Percentiles rank a stretch among this genome's conserved stretches.
Evolutionary conservation across 2,329 filamentous ascomycete genomes (phyloP).

Genomic region (Furcasterigmium sp.): DNA sequence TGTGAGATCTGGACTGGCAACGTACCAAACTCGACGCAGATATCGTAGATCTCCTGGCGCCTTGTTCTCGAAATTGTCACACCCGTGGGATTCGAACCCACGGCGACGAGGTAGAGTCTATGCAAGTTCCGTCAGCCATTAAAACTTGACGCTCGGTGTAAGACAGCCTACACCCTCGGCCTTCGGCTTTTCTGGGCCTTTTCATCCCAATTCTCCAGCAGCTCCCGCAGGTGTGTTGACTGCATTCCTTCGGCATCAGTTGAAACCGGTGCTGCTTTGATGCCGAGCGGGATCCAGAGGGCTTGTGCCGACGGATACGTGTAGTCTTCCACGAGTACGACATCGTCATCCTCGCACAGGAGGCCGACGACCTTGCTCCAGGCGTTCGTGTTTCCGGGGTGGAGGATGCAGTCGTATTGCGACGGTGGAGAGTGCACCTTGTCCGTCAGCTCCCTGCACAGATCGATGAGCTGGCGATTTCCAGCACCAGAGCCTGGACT

Average conservation of each 20-base stretch:
- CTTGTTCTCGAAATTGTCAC: slow-evolving; percentile 55
- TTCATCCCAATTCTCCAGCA: slow-evolving; percentile 17
- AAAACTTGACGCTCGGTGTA: not conserved
- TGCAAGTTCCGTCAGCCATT: not conserved
- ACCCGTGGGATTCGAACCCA: slow-evolving; percentile 67
- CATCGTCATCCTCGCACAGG: slow-evolving; percentile 7
- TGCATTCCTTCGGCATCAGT: slow-evolving; percentile 21
- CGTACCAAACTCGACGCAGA: slow-evolving; percentile 25
- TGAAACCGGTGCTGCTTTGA: slow-evolving; percentile 15
- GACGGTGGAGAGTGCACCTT: slow-evolving; percentile 14
- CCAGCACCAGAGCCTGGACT: slow-evolving; percentile 12
- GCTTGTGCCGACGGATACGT: no score
- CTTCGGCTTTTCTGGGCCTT: slow-evolving; percentile 5
- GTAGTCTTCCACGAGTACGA: slow-evolving; percentile 22
- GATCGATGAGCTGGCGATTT: slow-evolving; percentile 10
- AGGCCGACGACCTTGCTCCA: no score
- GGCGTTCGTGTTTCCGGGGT: slow-evolving; percentile 16
- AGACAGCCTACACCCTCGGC: slow-evolving; percentile 12
- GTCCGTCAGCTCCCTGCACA: slow-evolving; percentile 14
- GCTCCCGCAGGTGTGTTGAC: slow-evolving; percentile 12
- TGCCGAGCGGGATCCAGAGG: not conserved
- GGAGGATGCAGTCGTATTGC: slow-evolving; percentile 17
- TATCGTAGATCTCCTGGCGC: slow-evolving; percentile 51
- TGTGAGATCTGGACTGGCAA: slow-evolving; percentile 59
- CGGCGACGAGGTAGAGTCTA: slow-evolving; percentile 26